These are phyloP conservation scores for Prorocentrum cordatum DNA, from an alignment of 169 alveolate species.

Conservation along the genomic window DNA sequence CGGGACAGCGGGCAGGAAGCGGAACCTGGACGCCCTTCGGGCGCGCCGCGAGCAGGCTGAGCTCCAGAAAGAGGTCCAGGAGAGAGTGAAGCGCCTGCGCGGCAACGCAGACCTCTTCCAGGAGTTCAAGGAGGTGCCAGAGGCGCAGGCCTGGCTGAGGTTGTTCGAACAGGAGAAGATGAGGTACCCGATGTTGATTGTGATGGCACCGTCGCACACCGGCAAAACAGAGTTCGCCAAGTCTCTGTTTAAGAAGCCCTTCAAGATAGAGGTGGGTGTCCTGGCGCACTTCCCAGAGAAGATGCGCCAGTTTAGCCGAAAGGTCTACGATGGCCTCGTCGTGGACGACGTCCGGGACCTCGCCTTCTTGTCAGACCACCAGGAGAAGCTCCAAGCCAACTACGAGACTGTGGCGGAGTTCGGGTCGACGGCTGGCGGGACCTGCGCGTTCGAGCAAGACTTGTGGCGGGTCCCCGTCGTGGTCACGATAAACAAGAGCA, in stretches of 20 bases:
- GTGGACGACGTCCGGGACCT: not conserved
- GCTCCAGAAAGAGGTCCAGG: not conserved
- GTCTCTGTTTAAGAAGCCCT: too few relatives aligned
- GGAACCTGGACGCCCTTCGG: not conserved
- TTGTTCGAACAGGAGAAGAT: not conserved
- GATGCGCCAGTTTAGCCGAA: not conserved
- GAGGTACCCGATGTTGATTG: slow-evolving; percentile 7
- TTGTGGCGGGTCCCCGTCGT: too few relatives aligned
- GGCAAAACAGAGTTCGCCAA: slow-evolving; percentile 4
- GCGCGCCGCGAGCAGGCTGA: not conserved
- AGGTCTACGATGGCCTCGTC: not conserved
- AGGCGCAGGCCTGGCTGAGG: slow-evolving; percentile 3
- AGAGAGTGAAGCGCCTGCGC: not conserved
- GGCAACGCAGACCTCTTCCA: too few relatives aligned
- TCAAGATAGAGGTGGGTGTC: not conserved
- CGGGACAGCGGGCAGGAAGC: not conserved
- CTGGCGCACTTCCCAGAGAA: not conserved
- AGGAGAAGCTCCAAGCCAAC: too few relatives aligned
- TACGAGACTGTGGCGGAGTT: too few relatives aligned
- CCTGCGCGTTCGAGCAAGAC: too few relatives aligned
- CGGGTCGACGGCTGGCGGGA: too few relatives aligned
- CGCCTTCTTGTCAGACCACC: too few relatives aligned
- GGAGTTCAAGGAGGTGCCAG: too few relatives aligned
- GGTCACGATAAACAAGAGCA: too few relatives aligned
- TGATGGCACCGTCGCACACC: not conserved